phyloP scores from a whole-genome alignment of 2,329 filamentous ascomycete genomes.

The Scedosporium boydii region DNA sequence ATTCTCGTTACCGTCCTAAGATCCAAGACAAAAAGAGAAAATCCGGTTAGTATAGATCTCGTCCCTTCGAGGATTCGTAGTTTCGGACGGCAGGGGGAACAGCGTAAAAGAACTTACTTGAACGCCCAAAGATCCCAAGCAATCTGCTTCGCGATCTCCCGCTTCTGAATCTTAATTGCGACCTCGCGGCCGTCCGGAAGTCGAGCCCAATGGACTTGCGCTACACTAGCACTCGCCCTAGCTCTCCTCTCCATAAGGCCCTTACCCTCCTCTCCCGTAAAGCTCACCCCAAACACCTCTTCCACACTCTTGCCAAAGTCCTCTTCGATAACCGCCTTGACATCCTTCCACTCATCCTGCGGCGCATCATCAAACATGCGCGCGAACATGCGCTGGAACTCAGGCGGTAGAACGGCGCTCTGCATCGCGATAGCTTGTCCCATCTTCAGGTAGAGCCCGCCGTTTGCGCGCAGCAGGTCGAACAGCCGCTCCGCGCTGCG shows the following conservation, averaged over 20 bases:
- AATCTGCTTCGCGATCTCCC: slow-evolving; percentile 84
- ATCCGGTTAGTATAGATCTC: too few relatives aligned
- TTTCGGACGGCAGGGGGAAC: too few relatives aligned
- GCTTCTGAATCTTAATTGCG: slow-evolving; percentile 93
- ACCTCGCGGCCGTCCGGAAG: slow-evolving; percentile 82
- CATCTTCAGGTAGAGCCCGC: slow-evolving; percentile 93
- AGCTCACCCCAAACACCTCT: slow-evolving; percentile 87
- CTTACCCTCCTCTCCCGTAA: slow-evolving; percentile 59
- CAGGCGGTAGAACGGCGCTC: slow-evolving; percentile 81
- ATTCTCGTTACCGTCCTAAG: slow-evolving; percentile 64
- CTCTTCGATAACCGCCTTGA: slow-evolving; percentile 74
- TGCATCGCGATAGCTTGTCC: slow-evolving; percentile 99
- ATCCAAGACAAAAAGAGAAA: background rate
- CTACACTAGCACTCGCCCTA: slow-evolving; percentile 78
- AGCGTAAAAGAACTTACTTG: slow-evolving; percentile 44
- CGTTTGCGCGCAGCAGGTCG: slow-evolving; percentile 73
- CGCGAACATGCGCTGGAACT: slow-evolving; percentile 93
- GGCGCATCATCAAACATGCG: slow-evolving; percentile 98
- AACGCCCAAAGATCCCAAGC: slow-evolving; percentile 95
- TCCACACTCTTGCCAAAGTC: slow-evolving; percentile 81
- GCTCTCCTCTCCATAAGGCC: slow-evolving; percentile 52
- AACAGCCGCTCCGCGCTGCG: slow-evolving; percentile 80
- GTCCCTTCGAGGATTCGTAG: background rate
- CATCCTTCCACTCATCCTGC: slow-evolving; percentile 79
- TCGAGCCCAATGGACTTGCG: slow-evolving; percentile 92